Evolutionary conservation across 257 asterid species (phyloP).

Genomic region (Solanum medicagineum): DNA sequence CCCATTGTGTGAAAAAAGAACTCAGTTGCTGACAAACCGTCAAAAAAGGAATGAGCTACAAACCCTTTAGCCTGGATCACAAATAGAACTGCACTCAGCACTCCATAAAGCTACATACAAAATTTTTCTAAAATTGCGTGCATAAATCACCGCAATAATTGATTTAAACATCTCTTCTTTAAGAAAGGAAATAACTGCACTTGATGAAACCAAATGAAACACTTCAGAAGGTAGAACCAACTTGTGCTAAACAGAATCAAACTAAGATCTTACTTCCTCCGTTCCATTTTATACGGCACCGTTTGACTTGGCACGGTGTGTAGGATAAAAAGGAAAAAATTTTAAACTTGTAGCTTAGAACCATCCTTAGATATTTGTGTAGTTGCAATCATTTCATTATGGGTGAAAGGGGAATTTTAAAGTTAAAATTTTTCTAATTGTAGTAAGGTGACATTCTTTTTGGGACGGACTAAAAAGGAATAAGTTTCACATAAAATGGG

Average conservation of each 20-base stretch:
- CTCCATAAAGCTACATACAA: background rate
- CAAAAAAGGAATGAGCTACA: conserved; percentile 87
- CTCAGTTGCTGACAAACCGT: conserved; percentile 84
- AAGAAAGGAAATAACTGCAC: background rate
- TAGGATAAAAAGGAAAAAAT: too few species aligned
- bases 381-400: too few species aligned
- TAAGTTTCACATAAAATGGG: too few species aligned
- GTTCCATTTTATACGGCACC: too few species aligned
- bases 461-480: too few species aligned
- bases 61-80: conserved; percentile 84
- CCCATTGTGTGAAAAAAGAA: conserved; percentile 99
- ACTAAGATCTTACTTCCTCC: background rate
- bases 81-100: background rate
- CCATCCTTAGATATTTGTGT: too few species aligned
- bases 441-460: too few species aligned
- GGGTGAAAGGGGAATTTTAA: too few species aligned
- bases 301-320: too few species aligned
- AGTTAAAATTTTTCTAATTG: too few species aligned
- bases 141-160: background rate
- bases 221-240: background rate
- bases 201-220: background rate
- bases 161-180: background rate
- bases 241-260: background rate
- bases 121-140: background rate
- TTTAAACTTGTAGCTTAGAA: too few species aligned